These are phyloP conservation scores for Dothistroma pini DNA, from an alignment of 2,329 filamentous ascomycete species.

Conservation along the genomic window DNA sequence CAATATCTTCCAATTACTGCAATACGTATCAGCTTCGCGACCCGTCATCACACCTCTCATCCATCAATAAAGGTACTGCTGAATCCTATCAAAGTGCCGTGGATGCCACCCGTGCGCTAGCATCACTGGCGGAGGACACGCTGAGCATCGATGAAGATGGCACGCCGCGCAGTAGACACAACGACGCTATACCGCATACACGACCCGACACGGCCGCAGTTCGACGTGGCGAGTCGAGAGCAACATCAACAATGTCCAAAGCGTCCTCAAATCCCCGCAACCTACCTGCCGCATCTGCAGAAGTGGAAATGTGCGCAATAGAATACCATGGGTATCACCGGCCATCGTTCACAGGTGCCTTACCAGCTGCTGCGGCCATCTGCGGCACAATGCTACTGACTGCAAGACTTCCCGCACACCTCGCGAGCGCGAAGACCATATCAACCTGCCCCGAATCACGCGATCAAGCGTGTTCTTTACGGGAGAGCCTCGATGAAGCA, in stretches of 20 bases:
- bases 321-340: slow-evolving; percentile 19
- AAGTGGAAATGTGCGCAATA: slow-evolving; percentile 18
- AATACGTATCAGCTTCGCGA: background rate
- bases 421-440: background rate
- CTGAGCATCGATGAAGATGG: background rate
- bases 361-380: slow-evolving; percentile 13
- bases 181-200: background rate
- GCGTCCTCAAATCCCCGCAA: slow-evolving; percentile 1
- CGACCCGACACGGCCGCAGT: background rate
- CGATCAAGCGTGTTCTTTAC: background rate
- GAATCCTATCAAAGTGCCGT: background rate
- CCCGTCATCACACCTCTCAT: background rate
- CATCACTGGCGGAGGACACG: background rate
- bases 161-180: too few relatives aligned
- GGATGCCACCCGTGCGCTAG: background rate
- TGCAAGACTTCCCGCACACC: slow-evolving; percentile 4
- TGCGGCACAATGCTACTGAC: slow-evolving; percentile 15
- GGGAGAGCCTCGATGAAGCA: background rate
- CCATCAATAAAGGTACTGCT: background rate
- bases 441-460: background rate
- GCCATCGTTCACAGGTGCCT: slow-evolving; percentile 9
- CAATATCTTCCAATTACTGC: background rate
- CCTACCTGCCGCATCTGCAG: slow-evolving; percentile 1
- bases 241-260: slow-evolving; percentile 4
- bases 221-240: background rate